A percentile compares a stretch with the other conserved stretches of the same genome.
These are phyloP conservation scores for Spinacia oleracea DNA, from an alignment of 179 eudicot genomes.

Conservation along the genomic window DNA sequence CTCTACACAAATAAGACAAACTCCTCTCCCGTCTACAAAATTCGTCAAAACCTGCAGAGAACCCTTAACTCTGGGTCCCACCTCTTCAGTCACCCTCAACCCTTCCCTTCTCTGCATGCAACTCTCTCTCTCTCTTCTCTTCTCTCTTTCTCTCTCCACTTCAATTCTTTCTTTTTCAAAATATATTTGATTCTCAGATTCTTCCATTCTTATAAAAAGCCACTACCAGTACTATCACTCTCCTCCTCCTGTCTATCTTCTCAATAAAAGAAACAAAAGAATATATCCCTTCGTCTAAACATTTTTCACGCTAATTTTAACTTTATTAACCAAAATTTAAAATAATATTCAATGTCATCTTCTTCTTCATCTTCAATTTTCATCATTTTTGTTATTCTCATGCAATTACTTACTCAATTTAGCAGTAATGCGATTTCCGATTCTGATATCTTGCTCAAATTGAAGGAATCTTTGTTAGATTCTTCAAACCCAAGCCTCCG, in stretches of 20 bases:
- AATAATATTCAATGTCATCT: background rate
- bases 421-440: slow-evolving; percentile 33
- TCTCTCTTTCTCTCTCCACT: background rate
- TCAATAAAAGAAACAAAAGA: background rate
- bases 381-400: background rate
- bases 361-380: background rate
- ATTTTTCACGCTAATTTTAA: too few species aligned
- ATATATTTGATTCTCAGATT: slow-evolving; percentile 17
- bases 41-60: slow-evolving; percentile 12
- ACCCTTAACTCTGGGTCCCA: background rate
- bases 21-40: background rate
- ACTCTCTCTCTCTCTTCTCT: background rate
- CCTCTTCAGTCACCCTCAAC: background rate
- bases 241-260: background rate
- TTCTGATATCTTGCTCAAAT: slow-evolving; percentile 42
- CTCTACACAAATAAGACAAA: slow-evolving; percentile 14
- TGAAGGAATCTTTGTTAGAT: slow-evolving; percentile 50
- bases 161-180: slow-evolving; percentile 16
- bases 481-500: slow-evolving; percentile 27
- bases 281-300: background rate
- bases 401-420: background rate
- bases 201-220: slow-evolving; percentile 16
- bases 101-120: slow-evolving; percentile 24
- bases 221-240: background rate
- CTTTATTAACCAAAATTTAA: background rate